Base-by-base conservation (phyloP, 2,329 filamentous ascomycete species). In the Sordariomycetes sp. region DNA sequence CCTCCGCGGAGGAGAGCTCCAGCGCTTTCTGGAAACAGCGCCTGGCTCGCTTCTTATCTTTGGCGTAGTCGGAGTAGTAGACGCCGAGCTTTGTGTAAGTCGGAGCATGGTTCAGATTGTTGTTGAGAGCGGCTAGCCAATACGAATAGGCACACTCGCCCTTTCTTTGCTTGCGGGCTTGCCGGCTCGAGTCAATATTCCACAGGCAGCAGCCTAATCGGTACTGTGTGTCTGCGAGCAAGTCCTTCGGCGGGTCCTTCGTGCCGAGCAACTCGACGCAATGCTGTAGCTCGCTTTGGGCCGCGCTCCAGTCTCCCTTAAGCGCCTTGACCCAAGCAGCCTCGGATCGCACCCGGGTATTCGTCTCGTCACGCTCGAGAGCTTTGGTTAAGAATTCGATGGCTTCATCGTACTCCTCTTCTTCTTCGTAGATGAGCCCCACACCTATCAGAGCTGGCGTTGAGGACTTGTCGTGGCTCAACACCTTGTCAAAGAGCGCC, bases 1-100 rank as follows among this genome's bases (percentile, higher is more conserved):
- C 75, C 52, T 98, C 92, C 0, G 84, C 80, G 0, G 86, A 65
- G 0, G 92, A 98, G 4, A 98, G 64, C 55, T 98, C 92, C 32
- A 98, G 84, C 0, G 92, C 92, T 54, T 96, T 95, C 48, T 95
- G 86, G 49, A 96, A 96, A 53, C 90, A 96, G 42, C 84, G 80
- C n/a, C 85, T 74, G 8, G 90, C 86, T 50, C 93, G 72, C 48
- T 80, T 83, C 57, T 79, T 86, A 55, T 96, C 92, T 44, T 80
- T 86, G 36, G 76, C 82, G 51, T 95, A 95, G 49, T 96, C 90
- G 6, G 80, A 78, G 51, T 95, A 98, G 61, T 83, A 98, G 7
- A 90, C 67, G 12, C 92, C 92, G 5, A 98, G 72, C 43, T 79
- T 87, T 0, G 88, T 94, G 55, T 96, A 98, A 3, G 88, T 80